Conservation (phyloP, 148 eudicot genomes). For the Fallopia convolvulus region DNA sequence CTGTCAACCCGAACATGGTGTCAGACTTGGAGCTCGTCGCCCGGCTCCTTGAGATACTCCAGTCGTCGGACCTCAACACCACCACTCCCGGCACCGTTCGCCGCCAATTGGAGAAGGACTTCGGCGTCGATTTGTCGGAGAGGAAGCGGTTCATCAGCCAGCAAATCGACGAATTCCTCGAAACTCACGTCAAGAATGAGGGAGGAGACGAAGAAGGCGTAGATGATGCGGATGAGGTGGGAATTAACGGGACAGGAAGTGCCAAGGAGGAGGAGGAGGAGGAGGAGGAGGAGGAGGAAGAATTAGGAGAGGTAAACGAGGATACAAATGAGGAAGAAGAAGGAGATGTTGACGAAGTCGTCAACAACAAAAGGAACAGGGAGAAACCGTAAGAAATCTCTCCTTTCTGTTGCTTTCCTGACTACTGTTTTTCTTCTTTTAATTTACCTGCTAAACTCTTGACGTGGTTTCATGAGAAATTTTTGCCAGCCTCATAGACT, state of each 20-base stretch:
- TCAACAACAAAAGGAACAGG: conserved; percentile 9
- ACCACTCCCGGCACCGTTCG: conserved; percentile 46
- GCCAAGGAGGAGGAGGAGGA: conserved; percentile 8
- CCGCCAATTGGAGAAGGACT: conserved; percentile 37
- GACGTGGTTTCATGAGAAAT: not conserved
- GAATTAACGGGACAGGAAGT: not conserved
- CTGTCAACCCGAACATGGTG: conserved; percentile 21
- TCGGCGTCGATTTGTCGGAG: conserved; percentile 39
- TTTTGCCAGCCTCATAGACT: not conserved
- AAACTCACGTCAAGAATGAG: not conserved
- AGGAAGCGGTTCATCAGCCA: conserved; percentile 32
- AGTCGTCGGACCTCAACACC: conserved; percentile 41
- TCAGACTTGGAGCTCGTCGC: conserved; percentile 34
- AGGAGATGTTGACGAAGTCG: not conserved
- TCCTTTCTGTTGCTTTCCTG: not conserved
- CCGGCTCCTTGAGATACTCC: conserved; percentile 38
- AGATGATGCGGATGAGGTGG: not conserved
- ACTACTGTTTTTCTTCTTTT: not conserved
- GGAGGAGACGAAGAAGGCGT: conserved; percentile 12
- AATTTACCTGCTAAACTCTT: not conserved
- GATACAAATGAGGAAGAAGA: not conserved
- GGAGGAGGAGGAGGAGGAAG: conserved; percentile 7
- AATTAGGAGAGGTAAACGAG: conserved; percentile 13
- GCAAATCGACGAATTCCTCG: conserved; percentile 39
- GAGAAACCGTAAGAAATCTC: conserved; percentile 6